Percentiles rank a stretch among this genome's conserved stretches.
Conservation (phyloP, 1,139 yeast species). For the Blastobotrys petasosporus region DNA sequence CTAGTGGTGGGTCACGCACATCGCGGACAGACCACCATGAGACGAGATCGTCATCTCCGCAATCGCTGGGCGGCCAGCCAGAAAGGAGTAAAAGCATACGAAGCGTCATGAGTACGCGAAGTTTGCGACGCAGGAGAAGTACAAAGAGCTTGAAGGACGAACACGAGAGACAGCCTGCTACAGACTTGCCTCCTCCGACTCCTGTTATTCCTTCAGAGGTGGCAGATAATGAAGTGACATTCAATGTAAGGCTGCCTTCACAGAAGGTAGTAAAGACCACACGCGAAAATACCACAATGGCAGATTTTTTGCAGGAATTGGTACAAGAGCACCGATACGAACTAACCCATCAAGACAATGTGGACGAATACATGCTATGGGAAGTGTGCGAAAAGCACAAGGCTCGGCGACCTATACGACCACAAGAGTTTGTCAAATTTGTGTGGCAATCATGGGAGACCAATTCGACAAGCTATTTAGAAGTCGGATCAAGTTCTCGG, state of each 20-base stretch:
- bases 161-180: neutral
- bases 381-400: conserved; percentile 20
- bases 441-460: conserved; percentile 24
- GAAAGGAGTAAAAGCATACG: too few relatives aligned
- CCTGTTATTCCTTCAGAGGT: too few relatives aligned
- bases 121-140: too few relatives aligned
- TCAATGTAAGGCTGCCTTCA: conserved; percentile 15
- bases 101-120: too few relatives aligned
- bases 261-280: conserved; percentile 21
- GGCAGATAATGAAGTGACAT: too few relatives aligned
- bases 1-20: too few relatives aligned
- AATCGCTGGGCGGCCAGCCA: too few relatives aligned
- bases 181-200: neutral
- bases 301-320: conserved; percentile 17
- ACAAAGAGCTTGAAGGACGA: neutral
- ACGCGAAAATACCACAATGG: conserved; percentile 14
- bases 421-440: conserved; percentile 21
- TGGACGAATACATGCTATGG: conserved; percentile 27
- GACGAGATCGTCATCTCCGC: too few relatives aligned
- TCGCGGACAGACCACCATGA: too few relatives aligned
- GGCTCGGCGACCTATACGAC: conserved; percentile 28
- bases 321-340: conserved; percentile 28
- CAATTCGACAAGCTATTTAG: conserved; percentile 17
- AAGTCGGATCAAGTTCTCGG: conserved; percentile 23
- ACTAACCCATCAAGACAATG: conserved; percentile 17